Evolutionary conservation across 2,329 filamentous ascomycete species (phyloP), one percentile per base, ranked within the genome.

Genomic region (Davidsoniella eucalypti): DNA sequence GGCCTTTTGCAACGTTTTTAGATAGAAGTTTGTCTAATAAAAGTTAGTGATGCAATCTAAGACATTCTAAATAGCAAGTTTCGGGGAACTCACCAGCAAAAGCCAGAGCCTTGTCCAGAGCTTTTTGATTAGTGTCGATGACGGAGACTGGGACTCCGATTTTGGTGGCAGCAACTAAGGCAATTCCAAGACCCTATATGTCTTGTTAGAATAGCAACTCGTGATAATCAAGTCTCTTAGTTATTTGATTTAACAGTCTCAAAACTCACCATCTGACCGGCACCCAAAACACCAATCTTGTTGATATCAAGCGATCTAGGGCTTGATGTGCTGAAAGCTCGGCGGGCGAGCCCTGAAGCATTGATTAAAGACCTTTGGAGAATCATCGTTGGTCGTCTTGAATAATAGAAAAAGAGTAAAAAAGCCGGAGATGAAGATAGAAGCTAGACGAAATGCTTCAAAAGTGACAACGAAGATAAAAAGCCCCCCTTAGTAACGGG

Each of bases 1-100:
- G 80, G 54, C 86, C 75, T 68, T 96, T 98, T 60, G 80, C 70
- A 21, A 98, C 84, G 66, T 96, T 87, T 65, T 95, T 98, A 55
- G 83, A 80, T 5, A 98, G 78, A 5, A 98, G 80, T 65, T 94
- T 95, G 61, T 95, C 87, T 86, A 12, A 23, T 36, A 8, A 6
- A 21, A 25, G 41, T 51, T 29, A 51, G 38, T 2, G 16, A n/a
- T 49, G 7, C n/a, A 18, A 41, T 36, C 18, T 8, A 33, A 33
- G 10, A 12, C 8, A 21, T 7, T n/a, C 40, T 25, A 21, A 14
- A 8, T 43, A 17, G 18, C 25, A 12, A 43, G 40, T 8, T 25
- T 9, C 10, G 29, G 16, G 17, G 14, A 18, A 63, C 68, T 55
- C 67, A 87, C 84, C 83, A 57, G 90, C 90, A 66, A 98, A 96